Base-by-base conservation (phyloP, 2,329 filamentous ascomycete species). In the Claviceps sorghi region DNA sequence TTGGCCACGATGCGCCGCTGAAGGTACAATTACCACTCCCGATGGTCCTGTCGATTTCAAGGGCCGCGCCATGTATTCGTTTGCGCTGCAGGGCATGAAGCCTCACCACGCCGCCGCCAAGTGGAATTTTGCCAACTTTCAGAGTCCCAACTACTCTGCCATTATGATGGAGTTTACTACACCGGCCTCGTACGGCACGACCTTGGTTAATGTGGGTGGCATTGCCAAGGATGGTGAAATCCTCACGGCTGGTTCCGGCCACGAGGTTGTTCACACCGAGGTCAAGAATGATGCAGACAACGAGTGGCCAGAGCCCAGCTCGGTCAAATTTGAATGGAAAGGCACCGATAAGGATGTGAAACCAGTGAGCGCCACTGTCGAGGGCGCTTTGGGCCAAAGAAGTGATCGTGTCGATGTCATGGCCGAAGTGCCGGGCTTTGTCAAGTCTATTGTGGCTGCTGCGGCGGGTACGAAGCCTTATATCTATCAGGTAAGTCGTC, bases 61-160 rank as follows among this genome's bases (percentile, higher is more conserved):
- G 62, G 91, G 91, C 53, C 80, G 76, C 57, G 89, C 83, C 34
- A 73, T 94, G 62, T 91, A 89, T 70, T 76, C 84, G 58, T 85
- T 93, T 67, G 90, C 88, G 42, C 73, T 97, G 49, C 93, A 97
- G 72, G 93, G 90, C 66, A 97, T 97, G 91, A 98, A 98, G 78
- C 93, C 93, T 42, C 93, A 98, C 68, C 94, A 98, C 66, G 86
- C 89, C 54, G 90, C 91, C 56, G 82, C 86, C 32, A 82, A 79
- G 57, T 98, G 93, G 93, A 95, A 93, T 70, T 98, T 96, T 72
- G 77, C 80, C 68, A 81, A 90, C 70, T 95, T 95, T 73, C 90
- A 97, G 66, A 84, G 87, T 15, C 84, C 88, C 22, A 88, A 76
- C 21, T 86, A 88, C 72, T 93, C 90, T 30, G 91, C 90, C 30